phyloP scores from a whole-genome alignment of 108 stramenopile genomes.

The Pelagomonas calceolata region DNA sequence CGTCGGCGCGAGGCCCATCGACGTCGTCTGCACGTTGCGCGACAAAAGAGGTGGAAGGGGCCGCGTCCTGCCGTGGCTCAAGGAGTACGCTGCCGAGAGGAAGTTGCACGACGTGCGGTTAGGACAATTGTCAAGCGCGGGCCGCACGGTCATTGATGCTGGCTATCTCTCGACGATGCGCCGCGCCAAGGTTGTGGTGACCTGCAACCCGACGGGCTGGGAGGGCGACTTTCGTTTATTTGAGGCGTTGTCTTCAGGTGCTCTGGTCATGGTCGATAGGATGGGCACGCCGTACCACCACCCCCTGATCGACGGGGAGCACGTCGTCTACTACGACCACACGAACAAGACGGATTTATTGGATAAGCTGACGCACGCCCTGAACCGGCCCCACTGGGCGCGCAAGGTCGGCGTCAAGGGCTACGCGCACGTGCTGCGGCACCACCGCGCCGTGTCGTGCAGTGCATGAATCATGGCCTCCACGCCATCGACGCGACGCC shows the following conservation, averaged over 20 bases:
- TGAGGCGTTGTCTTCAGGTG: neutral
- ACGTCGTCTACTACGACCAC: neutral
- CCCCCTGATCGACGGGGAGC: neutral
- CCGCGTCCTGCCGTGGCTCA: neutral
- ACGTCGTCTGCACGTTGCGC: neutral
- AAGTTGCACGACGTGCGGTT: neutral
- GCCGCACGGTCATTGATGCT: neutral
- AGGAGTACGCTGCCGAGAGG: neutral
- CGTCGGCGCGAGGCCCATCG: neutral
- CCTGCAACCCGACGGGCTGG: slow-evolving; percentile 1
- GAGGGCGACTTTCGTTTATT: neutral
- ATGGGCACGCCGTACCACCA: neutral
- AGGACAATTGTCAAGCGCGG: neutral
- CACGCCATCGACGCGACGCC: no score
- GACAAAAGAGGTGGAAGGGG: neutral
- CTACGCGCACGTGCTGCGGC: neutral
- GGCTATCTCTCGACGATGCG: neutral
- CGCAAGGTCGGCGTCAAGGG: neutral
- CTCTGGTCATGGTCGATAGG: neutral
- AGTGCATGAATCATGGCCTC: no score
- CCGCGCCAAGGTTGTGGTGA: neutral
- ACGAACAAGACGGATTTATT: neutral
- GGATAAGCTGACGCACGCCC: neutral
- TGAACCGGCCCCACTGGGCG: neutral
- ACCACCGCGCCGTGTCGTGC: neutral